Base-by-base conservation (phyloP, 768 basidiomycete species). In the Hygrophorus pudorinus region DNA sequence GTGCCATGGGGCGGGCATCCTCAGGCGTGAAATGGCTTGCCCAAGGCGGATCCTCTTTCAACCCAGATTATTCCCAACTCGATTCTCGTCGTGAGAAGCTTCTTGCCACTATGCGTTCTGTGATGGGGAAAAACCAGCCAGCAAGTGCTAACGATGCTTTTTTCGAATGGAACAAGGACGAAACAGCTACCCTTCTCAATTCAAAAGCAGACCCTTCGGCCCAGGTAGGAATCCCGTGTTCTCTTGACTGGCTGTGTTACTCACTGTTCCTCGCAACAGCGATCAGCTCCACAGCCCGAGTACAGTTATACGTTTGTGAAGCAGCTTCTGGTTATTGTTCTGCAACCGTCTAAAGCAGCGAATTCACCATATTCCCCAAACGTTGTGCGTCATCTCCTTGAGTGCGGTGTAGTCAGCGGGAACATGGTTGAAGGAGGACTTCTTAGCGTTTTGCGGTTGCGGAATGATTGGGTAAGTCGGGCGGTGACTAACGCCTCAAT, bases 401-500 rank as follows among this genome's bases (percentile, higher is more conserved):
- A 77, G 54, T 66, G 64, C 41, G 62, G 69, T 3, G 65, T 73
- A 2, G 71, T 86, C 11, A 77, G 72, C 44, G 68, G 73, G 34
- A 68, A 65, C 21, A 85, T 87, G 81, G 53, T 85, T 8, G 62
- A 74, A 5, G 73, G 71, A 10, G 79, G 77, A 2, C 58, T 89
- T 13, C 52, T 88, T 30, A 64, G 65, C 7, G 66, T 66, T 1
- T 59, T 90, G 28, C 63, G 68, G 37, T 57, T 67, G 41, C 71
- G 68, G 46, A 65, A 67, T 34, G 87, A 89, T 53, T 90, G 87
- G 86, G 87, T 78, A 54, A 44, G 70, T 53, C 42, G 38, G 21
- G 30, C 31, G 2, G 21, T 4, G 12, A 24, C 6, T 14, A 9
- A 32, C 21, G 27, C 30, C 18, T 33, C 2, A 6, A 7, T 21